phyloP scores from a whole-genome alignment of 2,329 filamentous ascomycete genomes.

The Nectriaceae sp. region DNA sequence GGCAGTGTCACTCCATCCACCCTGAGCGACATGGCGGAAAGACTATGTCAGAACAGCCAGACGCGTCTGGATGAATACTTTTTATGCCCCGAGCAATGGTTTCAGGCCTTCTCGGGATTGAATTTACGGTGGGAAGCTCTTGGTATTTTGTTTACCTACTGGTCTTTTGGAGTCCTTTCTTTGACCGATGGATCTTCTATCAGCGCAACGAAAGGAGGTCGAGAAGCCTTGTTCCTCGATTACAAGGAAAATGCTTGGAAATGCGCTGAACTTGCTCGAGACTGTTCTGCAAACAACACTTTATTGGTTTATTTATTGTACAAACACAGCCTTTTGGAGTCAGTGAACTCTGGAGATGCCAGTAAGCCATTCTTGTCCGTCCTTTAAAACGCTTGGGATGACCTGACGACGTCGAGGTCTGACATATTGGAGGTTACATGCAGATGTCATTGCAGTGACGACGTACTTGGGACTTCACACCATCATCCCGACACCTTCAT shows the following conservation, averaged over 20 bases:
- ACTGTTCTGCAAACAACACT: conserved; percentile 9
- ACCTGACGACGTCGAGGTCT: no score
- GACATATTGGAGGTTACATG: conserved; percentile 9
- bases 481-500: not conserved
- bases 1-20: not conserved
- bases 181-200: conserved; percentile 3
- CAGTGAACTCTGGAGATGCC: conserved; percentile 8
- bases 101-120: conserved; percentile 35
- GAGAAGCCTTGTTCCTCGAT: not conserved
- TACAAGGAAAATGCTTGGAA: not conserved
- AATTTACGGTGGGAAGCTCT: conserved; percentile 41
- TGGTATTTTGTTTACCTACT: conserved; percentile 34
- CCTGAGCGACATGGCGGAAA: not conserved
- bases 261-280: conserved; percentile 2
- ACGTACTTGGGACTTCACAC: conserved; percentile 11
- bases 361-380: no score
- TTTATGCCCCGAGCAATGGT: conserved; percentile 32
- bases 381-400: no score
- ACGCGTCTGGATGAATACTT: conserved; percentile 35
- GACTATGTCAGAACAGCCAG: conserved; percentile 18
- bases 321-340: conserved; percentile 5
- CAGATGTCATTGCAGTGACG: conserved; percentile 8
- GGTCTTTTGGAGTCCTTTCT: conserved; percentile 7
- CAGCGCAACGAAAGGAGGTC: conserved; percentile 5
- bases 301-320: conserved; percentile 10